Evolutionary conservation across 2,329 filamentous ascomycete genomes (phyloP), one percentile per base, ranked within the genome.

Genomic region (Colletotrichum sojae): DNA sequence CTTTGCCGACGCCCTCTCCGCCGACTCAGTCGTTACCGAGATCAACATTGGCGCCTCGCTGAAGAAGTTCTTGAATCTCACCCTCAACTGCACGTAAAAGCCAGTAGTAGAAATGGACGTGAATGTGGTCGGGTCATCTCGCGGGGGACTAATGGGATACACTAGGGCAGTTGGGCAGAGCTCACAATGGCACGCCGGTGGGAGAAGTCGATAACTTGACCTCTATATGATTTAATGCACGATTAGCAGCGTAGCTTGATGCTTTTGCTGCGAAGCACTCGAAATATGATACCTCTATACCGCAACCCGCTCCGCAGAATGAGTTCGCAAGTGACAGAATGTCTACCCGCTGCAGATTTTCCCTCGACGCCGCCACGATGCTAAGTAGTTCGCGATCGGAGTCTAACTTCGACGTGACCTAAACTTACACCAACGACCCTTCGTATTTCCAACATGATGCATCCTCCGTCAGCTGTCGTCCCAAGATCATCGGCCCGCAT

Each of bases 1-100:
- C 78, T 90, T 88, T 69, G 81, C 84, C 67, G 80, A 85, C 18
- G 87, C 88, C 22, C 83, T 92, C 27, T 81, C 79, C 68, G 79
- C 82, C 52, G 83, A 80, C 69, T 86, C 86, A 70, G 82, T 87
- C 75, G 84, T 83, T 49, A 77, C 90, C 56, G 75, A 83, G 27
- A 83, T 92, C 71, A 79, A 89, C 72, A 82, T 89, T 53, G 82
- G 80, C 45, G 72, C 76, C 6, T 53, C 67, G 15, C 25, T 69
- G 49, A 69, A 69, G 62, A 60, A 66, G 62, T 67, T 51, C 15
- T 69, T 83, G 27, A 71, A 71, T 45, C 63, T 79, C 45, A 73
- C 54, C 16, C 9, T 71, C 12, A 15, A 62, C 13, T 69, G 66
- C 40, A 27, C 22, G 45, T 49, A 5, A 18, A n/a, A 31, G 3